Conservation (phyloP, 2,329 filamentous ascomycete species). For the Trichoderma guizhouense region DNA sequence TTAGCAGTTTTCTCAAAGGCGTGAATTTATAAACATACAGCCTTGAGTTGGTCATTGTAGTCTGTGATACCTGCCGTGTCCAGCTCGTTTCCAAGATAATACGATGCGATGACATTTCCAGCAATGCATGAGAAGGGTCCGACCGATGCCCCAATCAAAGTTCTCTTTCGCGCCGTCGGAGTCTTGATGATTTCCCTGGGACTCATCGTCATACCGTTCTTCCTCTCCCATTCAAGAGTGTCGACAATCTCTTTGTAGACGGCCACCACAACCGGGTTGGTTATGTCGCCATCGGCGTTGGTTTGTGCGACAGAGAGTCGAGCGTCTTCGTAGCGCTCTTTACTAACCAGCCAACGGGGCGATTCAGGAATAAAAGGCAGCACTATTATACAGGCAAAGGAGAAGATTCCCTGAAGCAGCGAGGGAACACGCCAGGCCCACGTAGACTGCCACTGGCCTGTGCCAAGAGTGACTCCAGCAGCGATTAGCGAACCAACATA, state of each 20-base stretch:
- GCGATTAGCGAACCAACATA: constrained; percentile 43
- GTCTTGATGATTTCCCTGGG: constrained; percentile 24
- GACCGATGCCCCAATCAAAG: constrained; percentile 24
- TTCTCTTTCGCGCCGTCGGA: constrained; percentile 38
- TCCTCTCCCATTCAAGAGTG: constrained; percentile 30
- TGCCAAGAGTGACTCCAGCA: constrained; percentile 42
- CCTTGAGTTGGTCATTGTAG: constrained; percentile 40
- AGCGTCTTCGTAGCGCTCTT: constrained; percentile 30
- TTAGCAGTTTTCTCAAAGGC: constrained; percentile 19
- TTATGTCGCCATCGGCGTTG: constrained; percentile 38
- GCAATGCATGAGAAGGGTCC: constrained; percentile 33
- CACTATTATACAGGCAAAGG: constrained; percentile 24
- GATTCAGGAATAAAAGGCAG: constrained; percentile 37
- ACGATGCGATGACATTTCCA: constrained; percentile 33
- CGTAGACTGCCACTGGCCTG: constrained; percentile 30
- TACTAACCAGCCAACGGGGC: constrained; percentile 31
- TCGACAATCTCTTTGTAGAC: constrained; percentile 37
- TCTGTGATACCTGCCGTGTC: constrained; percentile 38
- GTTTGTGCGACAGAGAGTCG: constrained; percentile 36
- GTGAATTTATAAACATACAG: constrained; percentile 25
- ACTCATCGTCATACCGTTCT: constrained; percentile 33
- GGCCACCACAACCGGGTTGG: constrained; percentile 30
- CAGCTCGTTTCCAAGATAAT: constrained; percentile 40
- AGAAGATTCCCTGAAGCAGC: constrained; percentile 23
- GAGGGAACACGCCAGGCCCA: constrained; percentile 29